Evolutionary conservation across 768 basidiomycete species (phyloP).

Genomic region (Amanita pallidorosea): DNA sequence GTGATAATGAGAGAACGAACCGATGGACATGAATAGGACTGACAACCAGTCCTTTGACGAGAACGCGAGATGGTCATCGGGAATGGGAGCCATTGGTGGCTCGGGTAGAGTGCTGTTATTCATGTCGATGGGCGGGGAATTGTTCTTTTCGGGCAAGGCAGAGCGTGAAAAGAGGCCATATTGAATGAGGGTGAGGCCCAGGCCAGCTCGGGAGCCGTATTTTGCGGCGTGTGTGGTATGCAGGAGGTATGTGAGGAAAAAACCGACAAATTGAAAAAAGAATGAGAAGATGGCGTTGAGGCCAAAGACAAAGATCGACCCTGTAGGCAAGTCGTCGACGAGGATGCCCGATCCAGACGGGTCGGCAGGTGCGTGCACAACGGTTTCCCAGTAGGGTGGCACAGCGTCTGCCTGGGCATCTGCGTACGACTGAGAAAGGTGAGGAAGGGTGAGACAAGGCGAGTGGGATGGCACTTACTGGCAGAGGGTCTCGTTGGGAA

Average conservation of each 20-base stretch:
- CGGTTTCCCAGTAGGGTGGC: slow-evolving; percentile 96
- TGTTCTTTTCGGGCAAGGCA: slow-evolving; percentile 8
- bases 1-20: slow-evolving; percentile 21
- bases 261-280: slow-evolving; percentile 96
- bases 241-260: slow-evolving; percentile 86
- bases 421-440: slow-evolving; percentile 56
- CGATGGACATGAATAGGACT: slow-evolving; percentile 85
- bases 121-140: not conserved
- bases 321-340: slow-evolving; percentile 86
- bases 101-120: slow-evolving; percentile 2
- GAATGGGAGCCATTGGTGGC: slow-evolving; percentile 13
- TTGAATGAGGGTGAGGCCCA: slow-evolving; percentile 93
- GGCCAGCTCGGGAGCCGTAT: slow-evolving; percentile 85
- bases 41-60: slow-evolving; percentile 81
- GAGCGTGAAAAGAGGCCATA: slow-evolving; percentile 70
- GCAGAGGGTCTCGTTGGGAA: slow-evolving; percentile 71
- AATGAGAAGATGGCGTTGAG: slow-evolving; percentile 79
- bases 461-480: slow-evolving; percentile 40
- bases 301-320: slow-evolving; percentile 62
- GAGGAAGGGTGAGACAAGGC: not conserved
- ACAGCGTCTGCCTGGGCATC: slow-evolving; percentile 84
- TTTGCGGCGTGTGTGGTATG: slow-evolving; percentile 89
- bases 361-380: slow-evolving; percentile 68
- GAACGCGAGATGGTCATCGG: slow-evolving; percentile 21
- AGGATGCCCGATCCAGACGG: slow-evolving; percentile 48